Evolutionary conservation across 257 asterid genomes (phyloP).

Genomic region (Avicennia marina): DNA sequence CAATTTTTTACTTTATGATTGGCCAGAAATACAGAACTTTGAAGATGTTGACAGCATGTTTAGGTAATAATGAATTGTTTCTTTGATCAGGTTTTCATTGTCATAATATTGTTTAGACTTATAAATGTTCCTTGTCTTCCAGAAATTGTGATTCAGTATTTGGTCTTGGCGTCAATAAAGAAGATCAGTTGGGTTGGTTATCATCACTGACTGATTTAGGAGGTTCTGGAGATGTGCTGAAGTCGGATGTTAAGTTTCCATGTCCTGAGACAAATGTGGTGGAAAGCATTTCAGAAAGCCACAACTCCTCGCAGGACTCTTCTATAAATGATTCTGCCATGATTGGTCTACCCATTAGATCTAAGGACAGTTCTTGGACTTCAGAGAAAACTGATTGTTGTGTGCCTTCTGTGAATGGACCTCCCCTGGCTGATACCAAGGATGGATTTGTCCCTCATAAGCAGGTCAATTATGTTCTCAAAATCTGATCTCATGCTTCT

Average conservation of each 20-base stretch:
- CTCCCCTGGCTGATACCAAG: too few species aligned
- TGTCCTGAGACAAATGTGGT: constrained; percentile 37
- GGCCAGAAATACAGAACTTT: constrained; percentile 75
- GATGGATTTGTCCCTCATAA: too few species aligned
- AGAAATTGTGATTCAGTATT: constrained; percentile 77
- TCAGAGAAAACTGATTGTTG: too few species aligned
- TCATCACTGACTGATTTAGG: constrained; percentile 51
- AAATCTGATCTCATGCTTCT: background rate
- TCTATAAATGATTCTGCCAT: constrained; percentile 30
- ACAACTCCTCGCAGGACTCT: constrained; percentile 31
- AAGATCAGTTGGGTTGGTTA: constrained; percentile 68
- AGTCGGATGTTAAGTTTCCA: constrained; percentile 43
- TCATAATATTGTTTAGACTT: constrained; percentile 7
- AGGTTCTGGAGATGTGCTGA: constrained; percentile 37
- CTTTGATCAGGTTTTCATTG: constrained; percentile 10
- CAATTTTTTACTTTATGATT: constrained; percentile 56
- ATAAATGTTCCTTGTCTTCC: constrained; percentile 25
- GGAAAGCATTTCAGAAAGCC: constrained; percentile 27
- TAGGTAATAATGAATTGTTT: constrained; percentile 43
- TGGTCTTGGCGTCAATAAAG: constrained; percentile 59
- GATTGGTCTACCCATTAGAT: constrained; percentile 24
- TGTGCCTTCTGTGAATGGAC: too few species aligned
- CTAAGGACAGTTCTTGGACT: too few species aligned
- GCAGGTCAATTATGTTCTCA: too few species aligned
- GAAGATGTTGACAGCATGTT: constrained; percentile 86